Conservation (phyloP, 2,329 filamentous ascomycete genomes). For the Ceratocystis harringtonii region DNA sequence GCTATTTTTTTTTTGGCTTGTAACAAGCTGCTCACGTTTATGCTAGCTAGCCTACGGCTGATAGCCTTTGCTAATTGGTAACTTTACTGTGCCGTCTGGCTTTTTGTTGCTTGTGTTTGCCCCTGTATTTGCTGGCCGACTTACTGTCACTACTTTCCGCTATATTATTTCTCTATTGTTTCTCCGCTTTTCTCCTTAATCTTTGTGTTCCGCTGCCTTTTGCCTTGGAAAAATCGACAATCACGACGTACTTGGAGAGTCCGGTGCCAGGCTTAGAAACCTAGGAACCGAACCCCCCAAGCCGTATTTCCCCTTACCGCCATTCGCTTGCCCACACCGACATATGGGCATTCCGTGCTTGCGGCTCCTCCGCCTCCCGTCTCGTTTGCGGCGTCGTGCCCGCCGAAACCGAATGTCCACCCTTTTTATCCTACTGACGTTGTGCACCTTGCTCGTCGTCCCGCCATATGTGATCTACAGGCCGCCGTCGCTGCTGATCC, state of each 20-base stretch:
- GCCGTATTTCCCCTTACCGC: background rate
- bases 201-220: background rate
- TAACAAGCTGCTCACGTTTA: background rate
- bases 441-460: constrained; percentile 27
- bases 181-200: background rate
- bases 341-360: constrained; percentile 24
- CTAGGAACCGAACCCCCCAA: background rate
- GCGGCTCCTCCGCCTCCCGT: constrained; percentile 39
- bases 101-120: background rate
- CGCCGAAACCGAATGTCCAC: constrained; percentile 45
- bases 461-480: constrained; percentile 62
- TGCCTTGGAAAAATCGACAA: background rate
- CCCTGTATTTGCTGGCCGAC: background rate
- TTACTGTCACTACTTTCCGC: background rate
- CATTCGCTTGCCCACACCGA: background rate
- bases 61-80: background rate
- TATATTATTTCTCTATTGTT: background rate
- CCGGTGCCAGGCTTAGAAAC: background rate
- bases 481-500: constrained; percentile 56
- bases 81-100: background rate
- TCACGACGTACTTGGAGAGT: background rate
- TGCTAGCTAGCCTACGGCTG: background rate
- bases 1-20: background rate
- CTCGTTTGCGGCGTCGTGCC: constrained; percentile 41
- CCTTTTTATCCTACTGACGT: constrained; percentile 29